Evolutionary conservation across 2,329 filamentous ascomycete genomes (phyloP).

Genomic region (Penicillium sp.): DNA sequence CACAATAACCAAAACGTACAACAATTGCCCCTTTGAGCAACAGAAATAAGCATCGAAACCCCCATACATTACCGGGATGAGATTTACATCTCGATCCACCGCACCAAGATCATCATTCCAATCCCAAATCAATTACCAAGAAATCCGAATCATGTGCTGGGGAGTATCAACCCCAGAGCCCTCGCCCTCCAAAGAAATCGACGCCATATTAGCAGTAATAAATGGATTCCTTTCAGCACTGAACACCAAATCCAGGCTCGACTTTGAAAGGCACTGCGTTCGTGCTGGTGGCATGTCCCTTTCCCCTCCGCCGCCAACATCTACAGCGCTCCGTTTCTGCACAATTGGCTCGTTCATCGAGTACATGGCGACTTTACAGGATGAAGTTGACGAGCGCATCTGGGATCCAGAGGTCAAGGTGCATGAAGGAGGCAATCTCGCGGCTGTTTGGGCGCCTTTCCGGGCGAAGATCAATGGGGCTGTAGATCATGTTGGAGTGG

Average conservation of each 20-base stretch:
- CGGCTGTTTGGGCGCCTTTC: conserved; percentile 37
- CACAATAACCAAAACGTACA: not conserved
- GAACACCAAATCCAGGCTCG: conserved; percentile 29
- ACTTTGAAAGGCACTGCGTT: conserved; percentile 37
- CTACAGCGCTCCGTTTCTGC: conserved; percentile 32
- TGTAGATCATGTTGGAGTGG: conserved; percentile 38
- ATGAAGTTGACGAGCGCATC: conserved; percentile 36
- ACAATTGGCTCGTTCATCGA: conserved; percentile 38
- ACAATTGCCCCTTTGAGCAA: not conserved
- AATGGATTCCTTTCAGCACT: conserved; percentile 33
- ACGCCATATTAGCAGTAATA: conserved; percentile 28
- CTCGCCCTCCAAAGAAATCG: conserved; percentile 11
- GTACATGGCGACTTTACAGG: conserved; percentile 28
- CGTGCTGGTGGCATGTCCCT: conserved; percentile 36
- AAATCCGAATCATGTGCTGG: conserved; percentile 16
- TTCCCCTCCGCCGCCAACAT: conserved; percentile 29
- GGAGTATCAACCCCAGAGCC: conserved; percentile 1
- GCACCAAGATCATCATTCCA: not conserved
- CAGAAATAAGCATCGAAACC: not conserved
- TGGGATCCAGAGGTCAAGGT: conserved; percentile 37
- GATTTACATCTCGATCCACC: not conserved
- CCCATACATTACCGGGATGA: not conserved
- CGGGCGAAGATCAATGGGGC: conserved; percentile 35
- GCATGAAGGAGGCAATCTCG: conserved; percentile 29
- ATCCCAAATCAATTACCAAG: not conserved